These are phyloP conservation scores for Diaporthe citri DNA, from an alignment of 2,329 filamentous ascomycete genomes.

Conservation along the genomic window DNA sequence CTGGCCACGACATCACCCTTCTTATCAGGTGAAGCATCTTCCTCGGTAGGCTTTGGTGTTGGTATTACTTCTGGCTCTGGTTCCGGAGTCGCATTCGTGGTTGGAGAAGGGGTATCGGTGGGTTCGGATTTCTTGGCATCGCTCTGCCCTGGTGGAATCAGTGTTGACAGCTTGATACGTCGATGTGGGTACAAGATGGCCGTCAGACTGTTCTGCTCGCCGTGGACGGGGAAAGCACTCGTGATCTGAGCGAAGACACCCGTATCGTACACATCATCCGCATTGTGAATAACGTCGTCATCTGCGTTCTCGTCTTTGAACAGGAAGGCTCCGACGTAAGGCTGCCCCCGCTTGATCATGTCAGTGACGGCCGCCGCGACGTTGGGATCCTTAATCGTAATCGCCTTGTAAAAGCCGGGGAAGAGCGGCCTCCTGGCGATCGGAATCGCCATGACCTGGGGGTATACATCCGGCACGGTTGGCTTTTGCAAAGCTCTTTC, in stretches of 20 bases:
- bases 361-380: conserved; percentile 94
- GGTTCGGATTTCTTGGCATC: conserved; percentile 65
- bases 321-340: conserved; percentile 95
- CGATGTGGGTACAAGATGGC: conserved; percentile 97
- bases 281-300: conserved; percentile 90
- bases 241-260: conserved; percentile 99
- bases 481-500: conserved; percentile 88
- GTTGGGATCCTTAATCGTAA: conserved; percentile 93
- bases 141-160: conserved; percentile 76
- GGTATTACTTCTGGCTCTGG: conserved; percentile 70
- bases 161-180: conserved; percentile 87
- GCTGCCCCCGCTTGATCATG: conserved; percentile 96
- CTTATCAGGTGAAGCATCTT: conserved; percentile 71
- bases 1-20: conserved; percentile 96
- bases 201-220: conserved; percentile 87
- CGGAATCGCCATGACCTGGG: conserved; percentile 96
- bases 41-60: conserved; percentile 61
- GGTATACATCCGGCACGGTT: conserved; percentile 92
- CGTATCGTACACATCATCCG: conserved; percentile 93
- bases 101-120: conserved; percentile 52
- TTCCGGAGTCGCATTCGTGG: conserved; percentile 29
- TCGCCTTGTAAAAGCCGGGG: conserved; percentile 98
- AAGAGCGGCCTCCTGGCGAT: conserved; percentile 95
- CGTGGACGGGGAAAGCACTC: conserved; percentile 91
- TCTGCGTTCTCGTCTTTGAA: conserved; percentile 97